Conservation (phyloP, 352 stramenopile species). For the Pythium aquatile region DNA sequence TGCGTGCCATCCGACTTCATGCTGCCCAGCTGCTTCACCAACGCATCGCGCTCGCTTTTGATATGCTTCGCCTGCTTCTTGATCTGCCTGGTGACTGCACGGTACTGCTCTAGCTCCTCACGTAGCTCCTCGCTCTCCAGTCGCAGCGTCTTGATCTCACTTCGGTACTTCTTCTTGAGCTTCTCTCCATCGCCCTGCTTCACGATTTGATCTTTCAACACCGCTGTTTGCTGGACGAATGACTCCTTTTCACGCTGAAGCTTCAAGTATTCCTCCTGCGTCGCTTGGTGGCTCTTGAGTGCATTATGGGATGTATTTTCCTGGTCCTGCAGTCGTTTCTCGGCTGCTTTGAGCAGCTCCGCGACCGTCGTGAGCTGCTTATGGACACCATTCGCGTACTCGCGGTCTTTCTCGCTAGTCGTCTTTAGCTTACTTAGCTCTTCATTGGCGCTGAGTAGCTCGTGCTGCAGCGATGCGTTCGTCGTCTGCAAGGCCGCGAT, state of each 20-base stretch:
- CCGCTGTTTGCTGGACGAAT: conserved; percentile 31
- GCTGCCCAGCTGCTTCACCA: conserved; percentile 38
- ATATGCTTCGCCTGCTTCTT: conserved; percentile 42
- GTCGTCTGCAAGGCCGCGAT: conserved; percentile 35
- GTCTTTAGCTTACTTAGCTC: conserved; percentile 4
- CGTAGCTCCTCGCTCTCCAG: conserved; percentile 15
- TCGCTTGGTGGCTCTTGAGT: conserved; percentile 26
- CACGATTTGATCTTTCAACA: conserved; percentile 25
- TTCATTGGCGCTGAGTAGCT: conserved; percentile 27
- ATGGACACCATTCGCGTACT: conserved; percentile 59
- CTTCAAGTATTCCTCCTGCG: conserved; percentile 28
- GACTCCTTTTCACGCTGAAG: conserved; percentile 26
- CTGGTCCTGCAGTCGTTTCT: conserved; percentile 46
- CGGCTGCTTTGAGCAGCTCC: conserved; percentile 55
- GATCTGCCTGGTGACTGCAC: conserved; percentile 25
- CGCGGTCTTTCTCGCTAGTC: conserved; percentile 37
- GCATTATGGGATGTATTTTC: conserved; percentile 30
- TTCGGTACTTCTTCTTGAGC: conserved; percentile 9
- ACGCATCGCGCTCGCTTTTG: conserved; percentile 33
- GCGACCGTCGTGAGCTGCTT: conserved; percentile 56
- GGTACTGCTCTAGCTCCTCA: conserved; percentile 41
- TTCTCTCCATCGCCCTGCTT: conserved; percentile 16
- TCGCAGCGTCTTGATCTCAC: conserved; percentile 8
- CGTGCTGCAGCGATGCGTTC: conserved; percentile 30
- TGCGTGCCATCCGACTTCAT: conserved; percentile 42